These are phyloP conservation scores for Calonectria multiphialidica DNA, from an alignment of 2,329 filamentous ascomycete genomes.

Conservation along the genomic window DNA sequence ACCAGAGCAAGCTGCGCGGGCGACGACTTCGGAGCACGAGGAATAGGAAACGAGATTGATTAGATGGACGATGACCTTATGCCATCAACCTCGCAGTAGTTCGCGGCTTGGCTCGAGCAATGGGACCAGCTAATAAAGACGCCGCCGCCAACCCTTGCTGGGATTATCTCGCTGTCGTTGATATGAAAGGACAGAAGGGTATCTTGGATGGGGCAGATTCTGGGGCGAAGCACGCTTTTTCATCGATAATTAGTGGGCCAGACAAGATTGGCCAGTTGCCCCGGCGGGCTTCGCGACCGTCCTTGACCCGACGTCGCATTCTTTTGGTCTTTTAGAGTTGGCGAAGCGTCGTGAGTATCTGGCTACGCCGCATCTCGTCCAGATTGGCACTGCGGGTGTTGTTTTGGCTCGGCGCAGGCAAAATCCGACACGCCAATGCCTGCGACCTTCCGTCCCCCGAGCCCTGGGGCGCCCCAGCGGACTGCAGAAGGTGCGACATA, in stretches of 20 bases:
- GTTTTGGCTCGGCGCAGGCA: background rate
- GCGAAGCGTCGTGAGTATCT: background rate
- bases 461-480: too few relatives aligned
- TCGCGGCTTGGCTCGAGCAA: slow-evolving; percentile 5
- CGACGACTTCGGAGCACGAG: slow-evolving; percentile 7
- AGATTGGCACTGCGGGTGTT: background rate
- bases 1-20: background rate
- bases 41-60: slow-evolving; percentile 5
- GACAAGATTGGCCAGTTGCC: background rate
- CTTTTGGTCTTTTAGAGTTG: background rate
- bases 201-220: slow-evolving; percentile 4
- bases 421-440: background rate
- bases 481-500: background rate
- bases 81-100: slow-evolving; percentile 14
- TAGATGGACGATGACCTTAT: slow-evolving; percentile 5
- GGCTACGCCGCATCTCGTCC: slow-evolving; percentile 6
- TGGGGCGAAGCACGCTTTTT: slow-evolving; percentile 5
- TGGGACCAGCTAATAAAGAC: background rate
- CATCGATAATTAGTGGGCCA: background rate
- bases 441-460: background rate
- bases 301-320: background rate
- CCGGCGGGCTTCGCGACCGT: background rate
- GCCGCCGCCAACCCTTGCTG: slow-evolving; percentile 10
- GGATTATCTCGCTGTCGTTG: background rate
- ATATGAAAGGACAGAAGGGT: background rate